Evolutionary conservation across 1,284 basidiomycete species (phyloP), one percentile per base, ranked within the genome.

Genomic region (Salmacisia buchloeana): DNA sequence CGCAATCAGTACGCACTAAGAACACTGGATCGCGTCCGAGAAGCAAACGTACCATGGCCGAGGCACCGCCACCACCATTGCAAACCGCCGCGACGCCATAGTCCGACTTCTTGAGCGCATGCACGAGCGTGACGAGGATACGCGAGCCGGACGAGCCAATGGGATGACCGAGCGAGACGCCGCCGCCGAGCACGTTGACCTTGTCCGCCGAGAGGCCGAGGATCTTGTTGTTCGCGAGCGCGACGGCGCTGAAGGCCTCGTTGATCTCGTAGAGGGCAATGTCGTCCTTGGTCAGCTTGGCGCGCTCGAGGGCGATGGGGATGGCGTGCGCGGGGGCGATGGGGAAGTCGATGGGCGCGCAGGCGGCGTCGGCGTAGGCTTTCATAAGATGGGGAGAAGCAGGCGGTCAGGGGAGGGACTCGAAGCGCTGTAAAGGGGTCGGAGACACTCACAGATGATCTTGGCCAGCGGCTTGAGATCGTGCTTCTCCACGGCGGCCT

Each of bases 21-120:
- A n/a, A n/a, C n/a, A n/a, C n/a, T n/a, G n/a, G n/a, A n/a, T n/a
- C n/a, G n/a, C n/a, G 43, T 46, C 7, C 23, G 27, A 34, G 29
- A 54, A 12, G 27, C 3, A 18, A 33, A 54, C 49, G 58, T 21
- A 66, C 63, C 35, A 66, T 66, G 33, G 64, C 64, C 33, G 58
- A 60, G 13, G 64, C 64, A 34, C 64, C 64, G 31, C 90, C 80
- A 81, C 91, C 90, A 70, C 94, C 94, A 81, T 98, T 98, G 86
- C 96, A 99, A 74, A 99, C 90, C 82, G 90, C 94, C 34, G 94
- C 96, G 63, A 91, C 91, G 76, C 96, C 96, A 78, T 94, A 97
- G 83, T 99, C 85, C 59, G 96, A 96, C n/a, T 88, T 82, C 84
- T 97, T 89, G 71, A 98, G 86, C 12, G 89, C 87, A 80, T 98